Evolutionary conservation across 768 basidiomycete genomes (phyloP).

Genomic region (Glaciozyma martinii): DNA sequence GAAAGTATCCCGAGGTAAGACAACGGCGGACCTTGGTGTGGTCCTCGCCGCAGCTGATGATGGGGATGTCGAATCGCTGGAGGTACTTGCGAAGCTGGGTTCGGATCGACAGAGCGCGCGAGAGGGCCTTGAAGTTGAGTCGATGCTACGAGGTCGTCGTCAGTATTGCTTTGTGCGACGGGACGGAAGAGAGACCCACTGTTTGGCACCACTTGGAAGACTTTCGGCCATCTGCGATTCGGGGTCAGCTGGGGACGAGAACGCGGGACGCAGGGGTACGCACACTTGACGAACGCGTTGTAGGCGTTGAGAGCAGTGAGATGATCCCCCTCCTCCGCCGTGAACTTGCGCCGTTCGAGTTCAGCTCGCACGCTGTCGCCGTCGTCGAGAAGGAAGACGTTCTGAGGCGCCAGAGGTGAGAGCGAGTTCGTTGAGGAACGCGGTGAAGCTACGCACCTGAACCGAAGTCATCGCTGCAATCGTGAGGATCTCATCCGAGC

Average conservation of each 20-base stretch:
- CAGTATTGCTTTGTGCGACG: not conserved
- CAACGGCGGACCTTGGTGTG: constrained; percentile 72
- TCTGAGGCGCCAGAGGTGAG: constrained; percentile 45
- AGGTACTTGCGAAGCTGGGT: constrained; percentile 93
- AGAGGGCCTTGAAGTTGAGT: constrained; percentile 86
- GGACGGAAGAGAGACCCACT: not conserved
- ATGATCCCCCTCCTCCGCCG: constrained; percentile 97
- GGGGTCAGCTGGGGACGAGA: not conserved
- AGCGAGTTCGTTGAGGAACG: not conserved
- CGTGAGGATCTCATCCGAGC: constrained; percentile 89
- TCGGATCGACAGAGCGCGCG: constrained; percentile 85
- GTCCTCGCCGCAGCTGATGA: constrained; percentile 79
- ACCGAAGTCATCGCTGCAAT: constrained; percentile 93
- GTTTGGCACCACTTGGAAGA: constrained; percentile 88
- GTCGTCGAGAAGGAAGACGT: constrained; percentile 79
- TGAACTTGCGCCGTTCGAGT: constrained; percentile 88
- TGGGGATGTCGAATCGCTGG: constrained; percentile 71
- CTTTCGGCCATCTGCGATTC: constrained; percentile 43
- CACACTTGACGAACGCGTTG: constrained; percentile 80
- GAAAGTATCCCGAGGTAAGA: constrained; percentile 85
- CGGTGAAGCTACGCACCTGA: constrained; percentile 49
- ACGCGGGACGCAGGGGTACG: not conserved
- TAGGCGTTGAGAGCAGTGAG: constrained; percentile 88
- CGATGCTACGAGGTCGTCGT: constrained; percentile 50
- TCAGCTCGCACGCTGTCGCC: constrained; percentile 81